Conservation (phyloP, 306 rosid species). For the Quercus alba region DNA sequence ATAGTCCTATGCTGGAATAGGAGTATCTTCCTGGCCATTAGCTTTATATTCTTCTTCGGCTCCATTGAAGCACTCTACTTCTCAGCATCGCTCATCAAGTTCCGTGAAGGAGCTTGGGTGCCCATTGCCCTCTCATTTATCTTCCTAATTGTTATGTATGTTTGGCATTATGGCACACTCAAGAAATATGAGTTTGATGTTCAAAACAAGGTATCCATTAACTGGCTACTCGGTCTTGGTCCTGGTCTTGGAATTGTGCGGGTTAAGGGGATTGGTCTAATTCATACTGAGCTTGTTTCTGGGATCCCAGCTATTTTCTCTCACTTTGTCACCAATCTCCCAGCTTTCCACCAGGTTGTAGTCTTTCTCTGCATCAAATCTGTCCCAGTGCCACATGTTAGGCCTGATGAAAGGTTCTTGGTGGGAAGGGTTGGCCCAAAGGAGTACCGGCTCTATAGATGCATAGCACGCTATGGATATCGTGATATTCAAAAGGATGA, state of each 20-base stretch:
- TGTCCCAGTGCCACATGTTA: slow-evolving; percentile 92
- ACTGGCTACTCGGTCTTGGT: slow-evolving; percentile 84
- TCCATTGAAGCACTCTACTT: slow-evolving; percentile 95
- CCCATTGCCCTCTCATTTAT: slow-evolving; percentile 89
- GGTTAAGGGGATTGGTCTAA: slow-evolving; percentile 91
- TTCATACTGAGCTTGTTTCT: slow-evolving; percentile 89
- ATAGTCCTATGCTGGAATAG: slow-evolving; percentile 90
- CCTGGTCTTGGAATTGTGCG: slow-evolving; percentile 85
- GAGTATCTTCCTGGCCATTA: slow-evolving; percentile 56
- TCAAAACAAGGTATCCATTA: slow-evolving; percentile 88
- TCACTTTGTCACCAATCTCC: slow-evolving; percentile 95
- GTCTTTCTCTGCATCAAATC: slow-evolving; percentile 97
- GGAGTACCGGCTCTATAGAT: slow-evolving; percentile 80
- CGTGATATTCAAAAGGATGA: slow-evolving; percentile 86
- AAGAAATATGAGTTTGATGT: slow-evolving; percentile 95
- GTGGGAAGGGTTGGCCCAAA: slow-evolving; percentile 98
- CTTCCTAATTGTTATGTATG: slow-evolving; percentile 79
- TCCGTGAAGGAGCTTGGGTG: slow-evolving; percentile 97
- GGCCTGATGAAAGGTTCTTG: slow-evolving; percentile 84
- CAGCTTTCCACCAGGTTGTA: slow-evolving; percentile 95
- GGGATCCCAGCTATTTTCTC: slow-evolving; percentile 97
- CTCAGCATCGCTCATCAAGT: slow-evolving; percentile 95
- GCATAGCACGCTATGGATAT: slow-evolving; percentile 96
- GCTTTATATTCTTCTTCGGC: slow-evolving; percentile 84
- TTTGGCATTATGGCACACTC: slow-evolving; percentile 94